Conservation (phyloP, 257 asterid genomes). For the Capsicum chinense region DNA sequence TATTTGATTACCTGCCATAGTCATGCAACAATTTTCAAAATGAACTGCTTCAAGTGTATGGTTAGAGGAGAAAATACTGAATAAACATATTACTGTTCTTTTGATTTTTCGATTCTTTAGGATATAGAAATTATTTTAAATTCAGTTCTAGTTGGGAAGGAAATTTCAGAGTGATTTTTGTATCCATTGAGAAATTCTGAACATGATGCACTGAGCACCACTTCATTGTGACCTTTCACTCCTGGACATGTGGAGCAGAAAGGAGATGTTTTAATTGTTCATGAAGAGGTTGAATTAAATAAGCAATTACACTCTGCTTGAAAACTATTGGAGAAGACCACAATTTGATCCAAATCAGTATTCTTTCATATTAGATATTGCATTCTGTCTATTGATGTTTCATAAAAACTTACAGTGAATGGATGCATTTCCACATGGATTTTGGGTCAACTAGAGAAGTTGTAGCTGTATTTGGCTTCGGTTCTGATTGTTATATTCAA, state of each 20-base stretch:
- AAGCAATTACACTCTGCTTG: background rate
- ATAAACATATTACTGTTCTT: background rate
- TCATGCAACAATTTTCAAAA: background rate
- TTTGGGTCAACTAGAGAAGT: constrained; percentile 7
- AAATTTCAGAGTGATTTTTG: background rate
- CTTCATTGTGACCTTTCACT: background rate
- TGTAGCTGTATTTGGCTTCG: background rate
- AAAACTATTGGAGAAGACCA: background rate
- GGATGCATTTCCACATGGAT: background rate
- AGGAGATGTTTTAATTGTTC: background rate
- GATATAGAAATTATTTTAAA: background rate
- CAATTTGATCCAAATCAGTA: background rate
- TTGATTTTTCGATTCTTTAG: background rate
- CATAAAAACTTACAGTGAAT: background rate
- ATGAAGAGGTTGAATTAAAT: background rate
- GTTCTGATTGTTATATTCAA: background rate
- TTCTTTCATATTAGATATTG: background rate
- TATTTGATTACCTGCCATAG: background rate
- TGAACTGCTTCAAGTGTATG: background rate
- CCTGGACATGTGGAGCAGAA: background rate
- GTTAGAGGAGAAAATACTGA: background rate
- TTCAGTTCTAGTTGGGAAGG: background rate
- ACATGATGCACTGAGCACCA: background rate
- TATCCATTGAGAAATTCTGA: background rate
- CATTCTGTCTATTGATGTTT: background rate